Evolutionary conservation across 768 basidiomycete genomes (phyloP).

Genomic region (Suillus variegatus): DNA sequence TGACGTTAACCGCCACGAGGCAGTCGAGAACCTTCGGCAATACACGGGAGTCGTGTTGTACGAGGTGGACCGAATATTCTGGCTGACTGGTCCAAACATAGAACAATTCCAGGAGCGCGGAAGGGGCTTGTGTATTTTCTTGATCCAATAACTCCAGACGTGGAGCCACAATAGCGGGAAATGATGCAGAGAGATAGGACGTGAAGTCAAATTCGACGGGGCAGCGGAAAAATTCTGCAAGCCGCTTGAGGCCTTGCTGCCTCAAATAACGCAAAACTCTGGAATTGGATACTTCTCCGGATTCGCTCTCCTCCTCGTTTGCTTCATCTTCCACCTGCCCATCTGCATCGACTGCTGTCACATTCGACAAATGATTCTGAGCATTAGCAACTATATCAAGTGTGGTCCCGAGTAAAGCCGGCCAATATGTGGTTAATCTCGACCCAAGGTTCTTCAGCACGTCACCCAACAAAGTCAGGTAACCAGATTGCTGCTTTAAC

Average conservation of each 20-base stretch:
- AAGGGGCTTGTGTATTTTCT: slow-evolving; percentile 93
- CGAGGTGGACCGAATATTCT: slow-evolving; percentile 62
- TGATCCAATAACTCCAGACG: slow-evolving; percentile 70
- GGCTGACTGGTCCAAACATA: slow-evolving; percentile 67
- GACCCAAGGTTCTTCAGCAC: slow-evolving; percentile 82
- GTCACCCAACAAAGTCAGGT: slow-evolving; percentile 81
- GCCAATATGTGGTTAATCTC: slow-evolving; percentile 70
- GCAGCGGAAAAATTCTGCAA: slow-evolving; percentile 85
- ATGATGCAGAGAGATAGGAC: slow-evolving; percentile 67
- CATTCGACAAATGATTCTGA: slow-evolving; percentile 51
- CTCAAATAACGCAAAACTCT: slow-evolving; percentile 64
- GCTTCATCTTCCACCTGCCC: slow-evolving; percentile 40
- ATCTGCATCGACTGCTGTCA: slow-evolving; percentile 34
- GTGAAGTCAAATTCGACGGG: slow-evolving; percentile 75
- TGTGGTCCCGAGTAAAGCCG: slow-evolving; percentile 66
- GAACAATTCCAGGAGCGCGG: slow-evolving; percentile 85
- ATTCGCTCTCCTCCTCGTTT: slow-evolving; percentile 35
- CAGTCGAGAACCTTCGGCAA: slow-evolving; percentile 83
- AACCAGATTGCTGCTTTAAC: slow-evolving; percentile 78
- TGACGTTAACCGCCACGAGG: slow-evolving; percentile 80
- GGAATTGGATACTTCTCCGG: slow-evolving; percentile 23
- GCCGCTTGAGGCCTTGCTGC: slow-evolving; percentile 80
- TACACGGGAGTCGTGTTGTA: slow-evolving; percentile 64
- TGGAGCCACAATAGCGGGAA: slow-evolving; percentile 75
- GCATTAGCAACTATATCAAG: slow-evolving; percentile 67